Conservation (phyloP, 495 filamentous ascomycete genomes). For the Annulohypoxylon maeteangense region DNA sequence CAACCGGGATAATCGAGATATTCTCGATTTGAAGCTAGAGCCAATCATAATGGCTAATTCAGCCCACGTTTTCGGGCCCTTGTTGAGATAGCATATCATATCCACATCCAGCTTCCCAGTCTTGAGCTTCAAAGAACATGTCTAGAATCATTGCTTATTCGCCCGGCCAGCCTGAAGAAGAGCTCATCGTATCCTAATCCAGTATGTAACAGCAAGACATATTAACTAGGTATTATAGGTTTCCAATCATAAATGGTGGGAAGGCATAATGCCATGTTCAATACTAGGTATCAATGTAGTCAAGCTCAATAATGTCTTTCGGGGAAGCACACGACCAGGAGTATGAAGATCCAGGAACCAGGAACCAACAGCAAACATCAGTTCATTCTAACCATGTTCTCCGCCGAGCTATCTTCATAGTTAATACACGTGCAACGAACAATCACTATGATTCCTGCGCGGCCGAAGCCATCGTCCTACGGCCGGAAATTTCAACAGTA, state of each 20-base stretch:
- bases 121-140: not conserved
- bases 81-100: not conserved
- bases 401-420: not conserved
- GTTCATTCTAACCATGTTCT: not conserved
- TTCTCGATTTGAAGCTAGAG: not conserved
- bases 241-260: not conserved
- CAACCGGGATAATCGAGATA: conserved; percentile 4
- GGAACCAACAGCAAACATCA: conserved; percentile 4
- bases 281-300: conserved; percentile 3
- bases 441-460: conserved; percentile 34
- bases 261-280: not conserved
- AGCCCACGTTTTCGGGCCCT: conserved; percentile 29
- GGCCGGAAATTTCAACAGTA: conserved; percentile 27
- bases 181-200: not conserved
- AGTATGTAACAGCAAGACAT: conserved; percentile 16
- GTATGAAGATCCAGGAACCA: conserved; percentile 3
- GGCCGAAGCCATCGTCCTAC: conserved; percentile 20
- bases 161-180: not conserved
- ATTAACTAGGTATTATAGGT: conserved; percentile 8
- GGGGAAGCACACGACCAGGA: not conserved
- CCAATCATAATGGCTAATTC: conserved; percentile 29
- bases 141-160: conserved; percentile 11
- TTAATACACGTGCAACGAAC: conserved; percentile 27
- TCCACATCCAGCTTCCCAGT: conserved; percentile 15
- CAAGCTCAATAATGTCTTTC: not conserved